These are phyloP conservation scores for Aureobasidium vineae DNA, from an alignment of 2,329 filamentous ascomycete species.

Conservation along the genomic window DNA sequence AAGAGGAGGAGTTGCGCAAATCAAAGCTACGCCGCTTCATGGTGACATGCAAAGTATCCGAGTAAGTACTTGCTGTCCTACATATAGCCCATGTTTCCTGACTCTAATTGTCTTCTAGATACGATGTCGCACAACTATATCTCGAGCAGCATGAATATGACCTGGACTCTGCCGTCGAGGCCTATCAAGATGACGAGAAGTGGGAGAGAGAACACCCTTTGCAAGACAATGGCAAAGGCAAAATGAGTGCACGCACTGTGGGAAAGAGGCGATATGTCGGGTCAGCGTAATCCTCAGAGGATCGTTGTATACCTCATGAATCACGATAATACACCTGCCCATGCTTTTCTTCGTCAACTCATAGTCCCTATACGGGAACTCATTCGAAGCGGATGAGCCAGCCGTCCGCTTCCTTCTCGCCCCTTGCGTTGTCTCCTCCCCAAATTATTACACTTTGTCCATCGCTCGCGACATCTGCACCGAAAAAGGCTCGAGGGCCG, in stretches of 20 bases:
- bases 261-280: conserved; percentile 42
- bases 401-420: conserved; percentile 46
- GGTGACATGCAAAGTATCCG: conserved; percentile 72
- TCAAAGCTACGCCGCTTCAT: conserved; percentile 72
- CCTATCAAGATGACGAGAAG: conserved; percentile 67
- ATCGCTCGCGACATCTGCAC: conserved; percentile 41
- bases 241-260: conserved; percentile 39
- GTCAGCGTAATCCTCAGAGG: neutral
- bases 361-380: neutral
- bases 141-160: conserved; percentile 68
- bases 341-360: neutral
- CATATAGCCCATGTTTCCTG: too few species aligned
- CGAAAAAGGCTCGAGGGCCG: conserved; percentile 45
- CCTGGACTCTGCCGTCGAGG: conserved; percentile 61
- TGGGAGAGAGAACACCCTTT: conserved; percentile 72
- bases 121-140: conserved; percentile 71
- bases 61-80: conserved; percentile 51
- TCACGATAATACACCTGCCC: neutral
- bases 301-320: neutral
- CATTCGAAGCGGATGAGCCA: conserved; percentile 45
- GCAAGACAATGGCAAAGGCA: conserved; percentile 49
- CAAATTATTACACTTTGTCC: conserved; percentile 43
- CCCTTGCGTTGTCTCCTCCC: conserved; percentile 47
- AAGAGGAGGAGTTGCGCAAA: conserved; percentile 71
- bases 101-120: conserved; percentile 48